These are phyloP conservation scores for Cytospora paraplurivora DNA, from an alignment of 2,329 filamentous ascomycete genomes.

Conservation along the genomic window DNA sequence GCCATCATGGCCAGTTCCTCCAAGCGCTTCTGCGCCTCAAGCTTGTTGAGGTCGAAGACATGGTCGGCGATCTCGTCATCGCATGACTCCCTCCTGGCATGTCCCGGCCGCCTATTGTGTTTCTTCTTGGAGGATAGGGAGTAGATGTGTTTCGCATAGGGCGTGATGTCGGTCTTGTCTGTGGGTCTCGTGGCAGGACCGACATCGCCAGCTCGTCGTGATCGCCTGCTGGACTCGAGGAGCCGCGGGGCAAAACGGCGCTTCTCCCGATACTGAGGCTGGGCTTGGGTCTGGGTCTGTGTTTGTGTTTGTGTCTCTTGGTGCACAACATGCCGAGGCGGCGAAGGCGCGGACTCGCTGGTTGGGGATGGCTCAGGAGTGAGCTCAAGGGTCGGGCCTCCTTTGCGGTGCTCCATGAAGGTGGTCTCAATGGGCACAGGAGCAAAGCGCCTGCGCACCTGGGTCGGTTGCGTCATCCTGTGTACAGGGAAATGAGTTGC, in stretches of 20 bases:
- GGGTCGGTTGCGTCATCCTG: constrained; percentile 43
- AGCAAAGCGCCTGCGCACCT: constrained; percentile 60
- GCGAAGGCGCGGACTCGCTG: constrained; percentile 43
- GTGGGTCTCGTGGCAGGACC: constrained; percentile 63
- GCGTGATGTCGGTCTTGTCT: constrained; percentile 73
- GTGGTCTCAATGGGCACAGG: constrained; percentile 75
- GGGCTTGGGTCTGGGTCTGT: constrained; percentile 8
- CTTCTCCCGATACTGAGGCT: constrained; percentile 36
- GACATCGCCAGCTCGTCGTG: constrained; percentile 66
- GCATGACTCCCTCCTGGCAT: constrained; percentile 66
- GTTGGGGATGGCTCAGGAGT: constrained; percentile 61
- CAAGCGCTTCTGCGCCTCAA: constrained; percentile 77
- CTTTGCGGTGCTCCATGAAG: constrained; percentile 59
- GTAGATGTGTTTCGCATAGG: constrained; percentile 64
- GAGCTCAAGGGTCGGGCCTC: constrained; percentile 47
- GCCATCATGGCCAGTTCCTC: constrained; percentile 75
- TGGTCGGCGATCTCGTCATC: constrained; percentile 77
- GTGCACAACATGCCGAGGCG: constrained; percentile 29
- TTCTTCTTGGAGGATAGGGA: constrained; percentile 48
- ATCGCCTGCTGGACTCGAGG: constrained; percentile 76
- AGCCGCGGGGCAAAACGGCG: constrained; percentile 74
- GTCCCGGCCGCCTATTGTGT: constrained; percentile 42
- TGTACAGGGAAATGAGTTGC: neutral
- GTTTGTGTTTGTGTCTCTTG: constrained; percentile 20
- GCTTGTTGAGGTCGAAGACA: constrained; percentile 76